Percentiles rank a stretch among this genome's conserved stretches.
These are phyloP conservation scores for Rhynchosporium agropyri DNA, from an alignment of 2,329 filamentous ascomycete genomes.

Conservation along the genomic window DNA sequence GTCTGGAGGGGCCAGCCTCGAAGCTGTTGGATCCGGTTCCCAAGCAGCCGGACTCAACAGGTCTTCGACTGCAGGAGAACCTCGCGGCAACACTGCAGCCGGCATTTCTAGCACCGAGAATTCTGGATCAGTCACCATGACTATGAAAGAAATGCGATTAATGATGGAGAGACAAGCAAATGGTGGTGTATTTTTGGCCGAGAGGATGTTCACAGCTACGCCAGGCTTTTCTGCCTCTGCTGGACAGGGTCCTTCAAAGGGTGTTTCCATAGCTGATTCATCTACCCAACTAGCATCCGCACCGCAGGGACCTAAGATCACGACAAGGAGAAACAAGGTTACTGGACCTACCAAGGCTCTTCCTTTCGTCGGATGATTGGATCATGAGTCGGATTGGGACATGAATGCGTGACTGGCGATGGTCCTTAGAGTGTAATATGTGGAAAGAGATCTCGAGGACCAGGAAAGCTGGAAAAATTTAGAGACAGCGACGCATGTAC, in stretches of 20 bases:
- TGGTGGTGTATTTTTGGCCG: conserved; percentile 12
- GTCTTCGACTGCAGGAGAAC: neutral
- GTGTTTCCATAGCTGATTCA: too few relatives aligned
- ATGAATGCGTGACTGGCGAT: too few relatives aligned
- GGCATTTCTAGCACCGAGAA: neutral
- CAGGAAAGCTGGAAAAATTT: too few relatives aligned
- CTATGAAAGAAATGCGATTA: conserved; percentile 14
- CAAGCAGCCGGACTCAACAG: neutral
- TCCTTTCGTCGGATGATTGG: neutral
- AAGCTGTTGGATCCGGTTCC: neutral
- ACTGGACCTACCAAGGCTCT: conserved; percentile 1
- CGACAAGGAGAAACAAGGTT: conserved; percentile 11
- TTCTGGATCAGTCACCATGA: neutral
- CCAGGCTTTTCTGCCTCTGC: too few relatives aligned
- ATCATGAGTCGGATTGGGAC: neutral
- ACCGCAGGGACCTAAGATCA: neutral
- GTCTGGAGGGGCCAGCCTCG: neutral
- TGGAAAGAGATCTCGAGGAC: too few relatives aligned
- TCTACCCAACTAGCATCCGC: neutral
- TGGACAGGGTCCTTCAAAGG: too few relatives aligned
- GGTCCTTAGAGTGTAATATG: too few relatives aligned
- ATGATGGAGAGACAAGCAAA: conserved; percentile 15
- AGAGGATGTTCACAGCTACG: neutral
- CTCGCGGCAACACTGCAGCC: neutral
- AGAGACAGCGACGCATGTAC: too few relatives aligned